A percentile compares a stretch with the other conserved stretches of the same genome.
Evolutionary conservation across 208 protist genomes (phyloP).

Genomic region (Trypanosomatidae sp.): DNA sequence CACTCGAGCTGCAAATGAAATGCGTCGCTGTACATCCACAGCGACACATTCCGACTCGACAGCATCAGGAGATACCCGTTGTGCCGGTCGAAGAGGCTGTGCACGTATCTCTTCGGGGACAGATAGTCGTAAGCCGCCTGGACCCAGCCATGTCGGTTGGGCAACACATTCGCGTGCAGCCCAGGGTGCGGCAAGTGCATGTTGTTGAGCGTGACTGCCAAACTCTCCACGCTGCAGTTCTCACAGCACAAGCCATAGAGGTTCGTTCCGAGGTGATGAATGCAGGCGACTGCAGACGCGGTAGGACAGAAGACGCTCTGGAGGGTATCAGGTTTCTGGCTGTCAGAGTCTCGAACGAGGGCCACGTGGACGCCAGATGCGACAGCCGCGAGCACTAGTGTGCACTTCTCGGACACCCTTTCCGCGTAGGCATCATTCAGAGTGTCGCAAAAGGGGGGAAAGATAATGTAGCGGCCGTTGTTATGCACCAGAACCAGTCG

Average conservation of each 20-base stretch:
- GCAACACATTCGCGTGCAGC: constrained; percentile 20
- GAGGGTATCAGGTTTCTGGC: constrained; percentile 13
- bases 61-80: constrained; percentile 37
- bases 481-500: constrained; percentile 52
- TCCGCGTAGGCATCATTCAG: constrained; percentile 62
- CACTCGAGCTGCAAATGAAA: constrained; percentile 14
- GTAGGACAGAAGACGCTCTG: constrained; percentile 31
- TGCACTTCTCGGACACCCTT: constrained; percentile 23
- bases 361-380: constrained; percentile 49
- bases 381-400: constrained; percentile 55
- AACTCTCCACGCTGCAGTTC: constrained; percentile 55
- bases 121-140: constrained; percentile 18
- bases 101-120: constrained; percentile 27
- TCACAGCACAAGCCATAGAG: constrained; percentile 62
- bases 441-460: constrained; percentile 49
- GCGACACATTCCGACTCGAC: constrained; percentile 22
- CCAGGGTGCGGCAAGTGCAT: background rate
- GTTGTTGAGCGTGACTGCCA: constrained; percentile 23
- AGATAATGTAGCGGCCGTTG: constrained; percentile 40
- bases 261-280: constrained; percentile 46
- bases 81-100: constrained; percentile 49
- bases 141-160: constrained; percentile 11
- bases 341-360: constrained; percentile 28
- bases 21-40: constrained; percentile 34
- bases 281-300: constrained; percentile 32